Base-by-base conservation (phyloP, 768 basidiomycete species). In the Kwoniella shandongensis region DNA sequence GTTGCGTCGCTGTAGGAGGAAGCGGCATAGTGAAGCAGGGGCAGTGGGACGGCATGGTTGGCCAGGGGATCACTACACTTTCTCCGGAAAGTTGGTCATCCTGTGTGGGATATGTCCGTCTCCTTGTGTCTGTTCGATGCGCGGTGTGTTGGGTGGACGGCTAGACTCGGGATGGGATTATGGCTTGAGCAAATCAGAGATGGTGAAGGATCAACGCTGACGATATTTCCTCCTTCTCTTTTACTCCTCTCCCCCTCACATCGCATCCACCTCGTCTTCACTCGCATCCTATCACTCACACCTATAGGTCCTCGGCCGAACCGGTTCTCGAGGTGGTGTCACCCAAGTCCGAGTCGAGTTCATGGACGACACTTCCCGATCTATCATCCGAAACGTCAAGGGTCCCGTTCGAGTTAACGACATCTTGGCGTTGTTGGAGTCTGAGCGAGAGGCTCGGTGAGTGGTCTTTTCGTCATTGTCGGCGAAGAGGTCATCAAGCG, bases 261-360 rank as follows among this genome's bases (percentile, higher is more conserved):
- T 42, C 22, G 13, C 8, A 18, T 36, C 44, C 3, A 29, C 57
- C 29, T 13, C 5, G 23, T 18, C 27, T 27, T 13, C 40, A 15
- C 22, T 38, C 23, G 15, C 48, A 12, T 36, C 18, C 53, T 44
- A 12, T 36, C 35, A n/a, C 26, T 10, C 25, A 48, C 44, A 17
- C 30, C 36, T 51, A 67, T 65, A 96, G 91, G 91, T 98, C 78
- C 87, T 98, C 73, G 96, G 96, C 75, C 87, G 96, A 74, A 99
- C 96, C 76, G 94, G 94, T 62, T 97, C 93, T 71, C 90, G 94
- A 77, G 94, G 94, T 81, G 94, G 94, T 81, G 92, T 98, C 73
- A 97, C 92, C 61, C 93, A 97, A 82, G 93, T 97, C 80, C 91
- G 94, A 67, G 96, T 99, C 67, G 96, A 98, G 78, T 96, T 99